Percentiles rank a stretch among this genome's conserved stretches.
Conservation (phyloP, 2,329 filamentous ascomycete species). For the Fusarium sp. region DNA sequence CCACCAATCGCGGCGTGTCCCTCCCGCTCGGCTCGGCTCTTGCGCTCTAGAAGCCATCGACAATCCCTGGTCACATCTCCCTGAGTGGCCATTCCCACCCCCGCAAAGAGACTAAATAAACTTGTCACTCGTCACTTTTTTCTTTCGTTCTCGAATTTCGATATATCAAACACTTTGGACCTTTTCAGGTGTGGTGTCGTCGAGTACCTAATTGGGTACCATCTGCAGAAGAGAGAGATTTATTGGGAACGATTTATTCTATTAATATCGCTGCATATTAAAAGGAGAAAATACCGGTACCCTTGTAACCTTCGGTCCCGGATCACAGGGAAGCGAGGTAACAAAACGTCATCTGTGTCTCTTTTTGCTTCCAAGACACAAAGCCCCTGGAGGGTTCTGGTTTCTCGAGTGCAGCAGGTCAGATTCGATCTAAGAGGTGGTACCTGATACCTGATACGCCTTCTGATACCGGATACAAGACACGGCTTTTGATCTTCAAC, state of each 20-base stretch:
- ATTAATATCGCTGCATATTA: slow-evolving; percentile 28
- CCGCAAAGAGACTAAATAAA: no score
- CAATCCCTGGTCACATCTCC: slow-evolving; percentile 31
- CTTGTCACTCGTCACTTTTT: slow-evolving; percentile 32
- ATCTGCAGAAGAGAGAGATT: slow-evolving; percentile 1
- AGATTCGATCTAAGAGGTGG: slow-evolving; percentile 28
- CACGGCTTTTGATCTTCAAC: slow-evolving; percentile 39
- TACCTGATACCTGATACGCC: slow-evolving; percentile 16
- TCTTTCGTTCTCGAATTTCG: slow-evolving; percentile 28
- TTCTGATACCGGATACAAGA: slow-evolving; percentile 24
- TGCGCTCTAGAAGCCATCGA: slow-evolving; percentile 34
- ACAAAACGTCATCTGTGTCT: slow-evolving; percentile 35
- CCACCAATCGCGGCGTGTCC: slow-evolving; percentile 44
- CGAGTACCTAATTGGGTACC: slow-evolving; percentile 26
- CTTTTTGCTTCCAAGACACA: slow-evolving; percentile 24
- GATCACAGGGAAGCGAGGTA: no score
- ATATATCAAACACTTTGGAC: slow-evolving; percentile 8
- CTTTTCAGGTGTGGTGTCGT: slow-evolving; percentile 12
- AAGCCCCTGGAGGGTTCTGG: slow-evolving; percentile 37
- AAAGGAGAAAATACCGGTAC: slow-evolving; percentile 11
- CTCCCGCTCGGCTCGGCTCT: slow-evolving; percentile 46
- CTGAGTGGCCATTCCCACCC: slow-evolving; percentile 2
- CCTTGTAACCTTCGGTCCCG: no score
- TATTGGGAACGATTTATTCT: slow-evolving; percentile 24
- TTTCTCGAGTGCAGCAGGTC: slow-evolving; percentile 14